phyloP scores from a whole-genome alignment of 805 yeast genomes.

The Barnettozyma populi region DNA sequence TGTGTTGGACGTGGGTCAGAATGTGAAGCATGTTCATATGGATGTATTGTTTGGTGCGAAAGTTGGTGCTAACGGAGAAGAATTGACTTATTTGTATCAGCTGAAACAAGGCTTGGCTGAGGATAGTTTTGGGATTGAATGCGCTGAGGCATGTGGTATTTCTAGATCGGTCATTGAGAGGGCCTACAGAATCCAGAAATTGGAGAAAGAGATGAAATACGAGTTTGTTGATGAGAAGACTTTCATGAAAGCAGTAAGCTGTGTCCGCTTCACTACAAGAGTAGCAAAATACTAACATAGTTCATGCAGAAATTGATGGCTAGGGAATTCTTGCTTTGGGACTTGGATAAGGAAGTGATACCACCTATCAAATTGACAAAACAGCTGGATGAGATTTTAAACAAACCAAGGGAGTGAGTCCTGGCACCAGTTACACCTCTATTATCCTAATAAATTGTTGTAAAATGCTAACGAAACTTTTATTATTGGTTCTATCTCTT shows the following conservation, averaged over 20 bases:
- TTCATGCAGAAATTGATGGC: conserved; percentile 10
- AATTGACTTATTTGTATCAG: conserved; percentile 30
- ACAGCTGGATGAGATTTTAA: background rate
- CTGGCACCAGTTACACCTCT: no score
- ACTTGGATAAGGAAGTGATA: conserved; percentile 11
- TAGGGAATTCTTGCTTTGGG: conserved; percentile 18
- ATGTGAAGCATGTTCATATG: conserved; percentile 32
- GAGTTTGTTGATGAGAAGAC: background rate
- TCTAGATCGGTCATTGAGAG: conserved; percentile 26
- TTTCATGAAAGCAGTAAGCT: conserved; percentile 6
- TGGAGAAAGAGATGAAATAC: conserved; percentile 8
- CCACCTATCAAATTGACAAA: background rate
- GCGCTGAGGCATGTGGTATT: conserved; percentile 37
- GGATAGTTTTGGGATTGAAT: conserved; percentile 34
- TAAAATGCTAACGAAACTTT: background rate
- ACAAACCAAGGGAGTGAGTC: background rate
- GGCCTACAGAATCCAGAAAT: conserved; percentile 26
- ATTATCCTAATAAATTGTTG: no score
- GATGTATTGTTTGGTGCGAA: conserved; percentile 23
- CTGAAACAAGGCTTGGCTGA: conserved; percentile 29
- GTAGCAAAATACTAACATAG: background rate
- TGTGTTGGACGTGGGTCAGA: conserved; percentile 16
- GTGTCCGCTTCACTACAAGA: no score
- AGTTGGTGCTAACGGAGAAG: background rate
- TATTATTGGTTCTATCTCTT: no score